Percentiles rank a stretch among this genome's conserved stretches.
Conservation (phyloP, 257 asterid genomes). For the Petunia secreta region DNA sequence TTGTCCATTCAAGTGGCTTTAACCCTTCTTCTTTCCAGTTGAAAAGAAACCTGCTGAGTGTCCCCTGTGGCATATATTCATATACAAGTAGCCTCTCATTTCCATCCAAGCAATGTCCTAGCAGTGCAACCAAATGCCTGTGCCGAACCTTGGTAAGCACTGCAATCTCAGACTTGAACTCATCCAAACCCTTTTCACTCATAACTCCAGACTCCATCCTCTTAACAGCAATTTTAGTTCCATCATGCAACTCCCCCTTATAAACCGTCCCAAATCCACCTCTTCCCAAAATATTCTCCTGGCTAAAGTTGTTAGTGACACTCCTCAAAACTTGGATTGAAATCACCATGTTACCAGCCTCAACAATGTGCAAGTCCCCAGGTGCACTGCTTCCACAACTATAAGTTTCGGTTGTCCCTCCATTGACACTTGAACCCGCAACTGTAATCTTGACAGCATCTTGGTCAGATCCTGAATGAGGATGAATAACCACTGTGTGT, state of each 20-base stretch:
- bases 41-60: constrained; percentile 40
- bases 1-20: constrained; percentile 37
- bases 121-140: constrained; percentile 41
- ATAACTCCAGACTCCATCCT: constrained; percentile 42
- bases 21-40: constrained; percentile 24
- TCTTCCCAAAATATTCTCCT: constrained; percentile 32
- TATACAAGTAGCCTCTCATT: constrained; percentile 41
- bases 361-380: not conserved
- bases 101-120: constrained; percentile 37
- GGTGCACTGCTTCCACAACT: not conserved
- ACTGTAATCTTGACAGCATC: not conserved
- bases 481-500: not conserved
- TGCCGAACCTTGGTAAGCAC: constrained; percentile 43
- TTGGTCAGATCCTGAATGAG: not conserved
- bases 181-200: constrained; percentile 33
- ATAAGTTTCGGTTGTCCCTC: not conserved
- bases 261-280: constrained; percentile 40
- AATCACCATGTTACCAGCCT: constrained; percentile 27
- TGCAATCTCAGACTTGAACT: constrained; percentile 40
- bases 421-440: not conserved
- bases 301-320: constrained; percentile 33
- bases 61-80: constrained; percentile 40
- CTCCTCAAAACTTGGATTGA: constrained; percentile 36
- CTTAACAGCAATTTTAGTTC: constrained; percentile 38
- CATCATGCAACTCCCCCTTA: constrained; percentile 12